phyloP scores from a whole-genome alignment of 2,329 filamentous ascomycete species.

The Chalara sp. region DNA sequence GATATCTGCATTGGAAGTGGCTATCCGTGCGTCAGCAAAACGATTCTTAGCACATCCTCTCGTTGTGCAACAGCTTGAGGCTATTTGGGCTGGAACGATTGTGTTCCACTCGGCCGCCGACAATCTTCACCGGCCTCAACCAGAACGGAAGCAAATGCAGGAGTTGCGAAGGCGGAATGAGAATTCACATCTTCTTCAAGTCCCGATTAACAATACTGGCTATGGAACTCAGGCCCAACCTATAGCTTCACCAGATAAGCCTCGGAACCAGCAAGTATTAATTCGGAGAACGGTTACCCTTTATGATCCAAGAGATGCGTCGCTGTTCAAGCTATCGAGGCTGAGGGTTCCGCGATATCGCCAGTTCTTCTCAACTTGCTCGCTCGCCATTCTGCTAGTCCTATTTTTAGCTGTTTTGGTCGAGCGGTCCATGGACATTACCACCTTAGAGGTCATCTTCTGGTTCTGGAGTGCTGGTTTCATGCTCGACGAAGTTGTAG shows the following conservation, averaged over 20 bases:
- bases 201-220: constrained; percentile 14
- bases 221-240: constrained; percentile 31
- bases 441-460: constrained; percentile 77
- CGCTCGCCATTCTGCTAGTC: constrained; percentile 75
- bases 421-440: constrained; percentile 72
- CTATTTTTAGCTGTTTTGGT: constrained; percentile 79
- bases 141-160: constrained; percentile 19
- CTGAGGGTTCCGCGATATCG: constrained; percentile 87
- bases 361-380: constrained; percentile 82
- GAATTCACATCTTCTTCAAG: constrained; percentile 17
- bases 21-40: constrained; percentile 88
- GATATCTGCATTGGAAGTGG: constrained; percentile 86
- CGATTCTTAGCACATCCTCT: constrained; percentile 86
- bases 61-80: constrained; percentile 90
- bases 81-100: constrained; percentile 93
- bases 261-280: constrained; percentile 10
- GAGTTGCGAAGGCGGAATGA: constrained; percentile 4
- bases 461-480: constrained; percentile 98
- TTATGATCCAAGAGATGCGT: constrained; percentile 87
- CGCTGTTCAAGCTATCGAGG: constrained; percentile 83
- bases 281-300: constrained; percentile 63
- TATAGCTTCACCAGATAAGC: constrained; percentile 19
- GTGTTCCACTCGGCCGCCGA: constrained; percentile 90
- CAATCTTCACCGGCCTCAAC: constrained; percentile 63
- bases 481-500: constrained; percentile 93